These are phyloP conservation scores for Candida pseudocylindracea DNA, from an alignment of 1,139 yeast genomes.

Conservation along the genomic window DNA sequence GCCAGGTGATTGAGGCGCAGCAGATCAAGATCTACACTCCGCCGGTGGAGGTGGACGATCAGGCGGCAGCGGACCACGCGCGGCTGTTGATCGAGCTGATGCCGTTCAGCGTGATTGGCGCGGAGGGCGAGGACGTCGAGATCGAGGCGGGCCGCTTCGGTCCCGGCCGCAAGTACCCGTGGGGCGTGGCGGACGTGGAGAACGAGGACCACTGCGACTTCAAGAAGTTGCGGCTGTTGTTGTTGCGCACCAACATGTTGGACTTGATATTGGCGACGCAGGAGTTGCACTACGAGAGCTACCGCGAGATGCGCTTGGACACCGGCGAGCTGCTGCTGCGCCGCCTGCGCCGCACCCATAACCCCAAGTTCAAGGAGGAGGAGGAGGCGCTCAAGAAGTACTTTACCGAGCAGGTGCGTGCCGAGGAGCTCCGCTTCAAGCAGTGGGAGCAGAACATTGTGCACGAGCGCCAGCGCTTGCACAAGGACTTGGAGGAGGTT, in stretches of 20 bases:
- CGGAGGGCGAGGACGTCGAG: constrained; percentile 60
- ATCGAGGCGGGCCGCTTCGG: constrained; percentile 55
- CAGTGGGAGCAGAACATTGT: constrained; percentile 97
- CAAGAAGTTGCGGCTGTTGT: constrained; percentile 68
- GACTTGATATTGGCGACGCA: constrained; percentile 80
- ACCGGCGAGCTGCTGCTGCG: constrained; percentile 12
- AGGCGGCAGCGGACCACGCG: constrained; percentile 60
- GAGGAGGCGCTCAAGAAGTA: constrained; percentile 86
- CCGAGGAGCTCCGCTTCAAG: constrained; percentile 90
- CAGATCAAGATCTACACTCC: constrained; percentile 83
- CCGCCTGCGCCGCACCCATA: constrained; percentile 36
- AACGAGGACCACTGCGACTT: constrained; percentile 93
- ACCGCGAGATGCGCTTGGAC: constrained; percentile 66
- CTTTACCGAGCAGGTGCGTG: constrained; percentile 95
- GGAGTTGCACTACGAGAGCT: constrained; percentile 79
- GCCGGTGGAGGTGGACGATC: constrained; percentile 52
- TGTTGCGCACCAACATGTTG: constrained; percentile 83
- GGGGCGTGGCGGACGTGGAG: constrained; percentile 97
- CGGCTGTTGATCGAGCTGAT: constrained; percentile 69
- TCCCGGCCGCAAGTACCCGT: constrained; percentile 83
- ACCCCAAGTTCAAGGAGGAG: constrained; percentile 90
- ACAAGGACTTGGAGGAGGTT: constrained; percentile 81
- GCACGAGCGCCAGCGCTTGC: constrained; percentile 82
- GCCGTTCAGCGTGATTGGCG: constrained; percentile 90
- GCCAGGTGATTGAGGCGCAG: constrained; percentile 84